Percentiles rank a stretch among this genome's conserved stretches.
Conservation (phyloP, 305 asterid species). For the Solanum chacoense region DNA sequence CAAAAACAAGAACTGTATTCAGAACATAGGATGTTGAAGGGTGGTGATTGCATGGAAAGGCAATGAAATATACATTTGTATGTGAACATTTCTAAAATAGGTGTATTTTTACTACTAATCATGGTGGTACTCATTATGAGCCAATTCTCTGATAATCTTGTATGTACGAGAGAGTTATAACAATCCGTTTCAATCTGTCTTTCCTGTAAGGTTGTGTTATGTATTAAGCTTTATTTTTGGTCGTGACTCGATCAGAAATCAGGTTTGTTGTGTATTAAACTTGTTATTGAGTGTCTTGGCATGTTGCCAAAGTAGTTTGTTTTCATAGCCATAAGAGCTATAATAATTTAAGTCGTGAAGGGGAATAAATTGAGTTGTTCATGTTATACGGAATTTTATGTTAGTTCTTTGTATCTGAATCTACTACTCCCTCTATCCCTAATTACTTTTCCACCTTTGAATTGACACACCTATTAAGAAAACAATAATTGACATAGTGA, state of each 20-base stretch:
- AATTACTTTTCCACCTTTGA: too few relatives aligned
- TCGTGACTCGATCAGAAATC: background rate
- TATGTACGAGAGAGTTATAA: background rate
- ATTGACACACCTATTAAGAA: too few relatives aligned
- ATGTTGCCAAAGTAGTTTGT: background rate
- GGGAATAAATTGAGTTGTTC: background rate
- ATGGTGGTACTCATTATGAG: background rate
- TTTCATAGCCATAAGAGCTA: background rate
- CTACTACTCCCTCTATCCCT: background rate
- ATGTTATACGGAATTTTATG: background rate
- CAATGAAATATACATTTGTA: background rate
- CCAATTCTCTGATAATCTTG: background rate
- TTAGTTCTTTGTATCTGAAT: background rate
- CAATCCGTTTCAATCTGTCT: background rate
- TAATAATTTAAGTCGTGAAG: background rate
- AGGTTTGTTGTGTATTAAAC: background rate
- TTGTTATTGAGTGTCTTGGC: background rate
- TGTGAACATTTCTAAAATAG: background rate
- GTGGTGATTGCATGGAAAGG: conserved; percentile 2
- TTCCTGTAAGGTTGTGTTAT: background rate
- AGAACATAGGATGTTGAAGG: background rate
- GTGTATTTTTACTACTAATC: background rate
- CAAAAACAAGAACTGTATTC: background rate
- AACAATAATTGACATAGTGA: too few relatives aligned
- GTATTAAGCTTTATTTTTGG: background rate